Evolutionary conservation across 2,329 filamentous ascomycete genomes (phyloP), one percentile per base, ranked within the genome.

Genomic region (Emergomyces orientalis): DNA sequence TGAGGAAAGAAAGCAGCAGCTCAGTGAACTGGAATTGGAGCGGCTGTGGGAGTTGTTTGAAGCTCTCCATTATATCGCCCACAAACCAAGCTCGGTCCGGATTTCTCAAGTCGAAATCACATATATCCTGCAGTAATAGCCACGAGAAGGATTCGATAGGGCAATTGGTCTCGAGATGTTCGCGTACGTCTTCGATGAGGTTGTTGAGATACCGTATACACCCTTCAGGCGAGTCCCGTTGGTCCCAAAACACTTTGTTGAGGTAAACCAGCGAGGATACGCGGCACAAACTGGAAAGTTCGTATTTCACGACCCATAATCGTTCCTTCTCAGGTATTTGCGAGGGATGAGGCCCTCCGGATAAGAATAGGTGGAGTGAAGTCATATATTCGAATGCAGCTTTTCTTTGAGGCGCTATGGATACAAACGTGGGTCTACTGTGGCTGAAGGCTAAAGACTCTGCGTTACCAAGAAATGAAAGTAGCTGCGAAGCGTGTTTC

Each of bases 11-110:
- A 64, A 77, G 69, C 9, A 77, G 63, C 59, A 75, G 71, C 63
- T 78, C 76, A 62, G 73, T 74, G 65, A 76, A 77, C 5, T 73
- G 71, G 56, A 76, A 76, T 49, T 74, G 74, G 6, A 77, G 67
- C 25, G 75, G 71, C 5, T 70, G 68, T 22, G 70, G 74, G 11
- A 78, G 69, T 59, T 70, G 68, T 58, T 75, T 74, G 56, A 75
- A 72, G 30, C 69, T 71, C 49, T 68, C 69, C 41, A 77, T 63
- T 32, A 77, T 65, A 63, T 75, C 73, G 3, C 72, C 73, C 0
- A 73, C 73, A 9, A 69, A 72, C 75, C 75, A 77, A 22, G 68
- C 69, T 30, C 76, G 74, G 59, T 74, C 69, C 0, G 72, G 66
- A 32, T 75, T 71, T 60, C 68, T 73, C 61, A 78, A 61, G 63